These are phyloP conservation scores for Dothideomycetes sp. DNA, from an alignment of 2,329 filamentous ascomycete species.

Conservation along the genomic window DNA sequence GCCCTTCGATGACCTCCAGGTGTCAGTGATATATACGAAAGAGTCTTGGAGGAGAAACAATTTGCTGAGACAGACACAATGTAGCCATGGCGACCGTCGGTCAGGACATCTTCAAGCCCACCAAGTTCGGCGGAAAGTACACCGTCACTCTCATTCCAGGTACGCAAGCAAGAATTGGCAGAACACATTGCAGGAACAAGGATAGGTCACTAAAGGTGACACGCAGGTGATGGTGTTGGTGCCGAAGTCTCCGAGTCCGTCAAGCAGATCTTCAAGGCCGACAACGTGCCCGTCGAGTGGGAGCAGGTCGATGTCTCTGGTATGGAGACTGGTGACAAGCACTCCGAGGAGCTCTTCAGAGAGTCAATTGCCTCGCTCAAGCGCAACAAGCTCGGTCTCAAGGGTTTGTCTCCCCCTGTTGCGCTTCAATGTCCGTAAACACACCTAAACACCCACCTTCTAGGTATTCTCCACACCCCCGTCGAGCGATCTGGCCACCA, in stretches of 20 bases:
- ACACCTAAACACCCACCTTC: not conserved
- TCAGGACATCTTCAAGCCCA: constrained; percentile 96
- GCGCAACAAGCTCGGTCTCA: constrained; percentile 97
- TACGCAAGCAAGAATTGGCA: constrained; percentile 25
- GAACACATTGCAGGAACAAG: not conserved
- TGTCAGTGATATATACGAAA: constrained; percentile 31
- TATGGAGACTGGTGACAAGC: constrained; percentile 72
- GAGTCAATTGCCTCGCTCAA: constrained; percentile 91
- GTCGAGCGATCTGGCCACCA: constrained; percentile 95
- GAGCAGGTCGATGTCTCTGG: constrained; percentile 95
- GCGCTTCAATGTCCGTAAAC: not conserved
- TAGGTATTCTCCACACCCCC: constrained; percentile 82
- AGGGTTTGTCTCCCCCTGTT: constrained; percentile 44
- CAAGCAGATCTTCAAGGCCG: constrained; percentile 98
- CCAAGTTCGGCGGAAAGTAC: constrained; percentile 99
- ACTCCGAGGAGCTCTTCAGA: constrained; percentile 89
- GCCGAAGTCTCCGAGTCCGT: constrained; percentile 96
- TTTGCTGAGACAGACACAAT: constrained; percentile 9
- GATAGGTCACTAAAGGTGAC: too few relatives aligned
- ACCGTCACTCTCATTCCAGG: constrained; percentile 97
- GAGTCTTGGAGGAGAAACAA: constrained; percentile 11
- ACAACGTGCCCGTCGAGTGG: constrained; percentile 98
- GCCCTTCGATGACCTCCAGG: constrained; percentile 41
- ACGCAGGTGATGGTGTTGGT: constrained; percentile 89
- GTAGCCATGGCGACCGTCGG: constrained; percentile 59